Base-by-base conservation (phyloP, 1,284 basidiomycete genomes). In the Ustilago bromivora region DNA sequence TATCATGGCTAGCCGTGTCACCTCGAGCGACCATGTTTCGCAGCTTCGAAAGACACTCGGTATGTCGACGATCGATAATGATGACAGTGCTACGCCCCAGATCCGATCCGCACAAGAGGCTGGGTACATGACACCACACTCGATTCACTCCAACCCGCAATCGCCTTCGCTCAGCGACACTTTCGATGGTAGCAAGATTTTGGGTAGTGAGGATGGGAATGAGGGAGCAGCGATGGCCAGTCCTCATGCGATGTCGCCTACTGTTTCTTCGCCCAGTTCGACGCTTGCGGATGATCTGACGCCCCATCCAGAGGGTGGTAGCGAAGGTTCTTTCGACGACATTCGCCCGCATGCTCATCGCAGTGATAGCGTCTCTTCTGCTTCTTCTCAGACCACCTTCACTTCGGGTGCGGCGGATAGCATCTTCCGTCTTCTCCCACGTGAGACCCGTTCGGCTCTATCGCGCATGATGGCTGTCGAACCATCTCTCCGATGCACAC, bases 381-480 rank as follows among this genome's bases (percentile, higher is more conserved):
- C 61, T 88, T 92, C 72, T 80, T 89, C 91, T 85, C 89, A 90
- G 83, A 82, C 82, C 82, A 94, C 95, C n/a, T 92, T 91, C 89
- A 89, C 92, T 86, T 89, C 88, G 10, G 93, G 92, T 49, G 93
- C 94, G 9, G 92, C 94, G n/a, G 96, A 99, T 87, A 95, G 94
- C 36, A 97, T 99, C 85, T 99, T 99, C 90, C 91, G 95, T n/a
- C 89, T 99, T 7, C 89, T 99, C 23, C 96, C 96, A 6, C 92
- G 96, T 68, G 96, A 98, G 88, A 92, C 83, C 32, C 76, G 83
- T 15, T 76, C 91, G 15, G 94, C 94, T 11, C 89, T 99, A 62
- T 92, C 94, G 71, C 91, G 96, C 61, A 99, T 99, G 97, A 89
- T 99, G 81, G 92, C 92, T 71, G 91, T 98, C 62, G 95, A 98